Base-by-base conservation (phyloP, 306 rosid genomes). In the Spatholobus suberectus region DNA sequence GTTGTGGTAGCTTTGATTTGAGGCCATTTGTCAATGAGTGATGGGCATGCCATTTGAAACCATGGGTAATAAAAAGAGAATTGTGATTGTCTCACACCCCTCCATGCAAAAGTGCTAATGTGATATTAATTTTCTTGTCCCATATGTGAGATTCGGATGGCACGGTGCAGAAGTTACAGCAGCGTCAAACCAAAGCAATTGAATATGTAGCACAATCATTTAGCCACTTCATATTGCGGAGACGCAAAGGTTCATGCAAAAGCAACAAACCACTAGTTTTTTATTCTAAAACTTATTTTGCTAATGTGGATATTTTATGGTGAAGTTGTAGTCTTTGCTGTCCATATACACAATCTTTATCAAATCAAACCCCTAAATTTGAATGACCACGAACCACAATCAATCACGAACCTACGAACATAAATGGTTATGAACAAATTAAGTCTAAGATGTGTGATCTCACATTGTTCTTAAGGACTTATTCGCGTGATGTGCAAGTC, bases 111-210 rank as follows among this genome's bases (percentile, higher is more conserved):
- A 70, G 57, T 37, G 72, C n/a, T 66, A 5, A 37, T n/a, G 14
- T 34, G 40, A 79, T 34, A 46, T 14, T 20, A 73, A 43, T 52
- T 52, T 73, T 32, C 20, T 14, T 17, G 49, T 6, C 27, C 40
- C 59, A 26, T 59, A 26, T n/a, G n/a, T 26, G 55, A 41, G 46
- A 73, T 79, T 74, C 73, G 37, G 32, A 54, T 32, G 9, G 10
- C 66, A 49, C 26, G 3, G 8, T 29, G 24, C 54, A 79, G 14
- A 67, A 80, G 52, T 71, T 80, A 20, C 7, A 51, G 35, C 15
- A 49, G 85, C 80, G 61, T 74, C 14, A 65, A 82, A 40, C 51
- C 34, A 49, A 76, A 85, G 82, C 82, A 75, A 68, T 24, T 3
- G 32, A 58, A 65, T 59, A 34, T 43, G 52, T 71, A 49, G 66